phyloP scores from a whole-genome alignment of 2,329 filamentous ascomycete species.

The Taxawa tesnikishii region DNA sequence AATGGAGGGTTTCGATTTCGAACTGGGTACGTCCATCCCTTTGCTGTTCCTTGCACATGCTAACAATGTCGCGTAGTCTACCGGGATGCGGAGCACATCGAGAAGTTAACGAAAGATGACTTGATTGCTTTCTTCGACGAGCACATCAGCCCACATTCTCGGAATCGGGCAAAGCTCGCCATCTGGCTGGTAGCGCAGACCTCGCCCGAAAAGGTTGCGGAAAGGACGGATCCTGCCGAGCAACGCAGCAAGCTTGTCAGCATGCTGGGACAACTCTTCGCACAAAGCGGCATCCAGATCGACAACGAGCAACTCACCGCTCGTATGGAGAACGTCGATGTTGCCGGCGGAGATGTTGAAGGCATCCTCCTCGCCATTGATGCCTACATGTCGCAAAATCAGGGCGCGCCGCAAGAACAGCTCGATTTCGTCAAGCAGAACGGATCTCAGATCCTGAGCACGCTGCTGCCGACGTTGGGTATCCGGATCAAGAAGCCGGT shows the following conservation, averaged over 20 bases:
- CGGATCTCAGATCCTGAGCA: conserved; percentile 1
- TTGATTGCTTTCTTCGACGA: conserved; percentile 67
- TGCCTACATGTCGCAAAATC: background rate
- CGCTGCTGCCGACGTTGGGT: conserved; percentile 4
- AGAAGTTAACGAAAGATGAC: conserved; percentile 63
- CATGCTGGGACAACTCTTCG: conserved; percentile 33
- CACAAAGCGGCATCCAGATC: conserved; percentile 28
- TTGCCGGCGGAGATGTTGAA: conserved; percentile 32
- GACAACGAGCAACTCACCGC: conserved; percentile 31
- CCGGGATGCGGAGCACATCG: conserved; percentile 63
- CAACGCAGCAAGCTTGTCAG: conserved; percentile 32
- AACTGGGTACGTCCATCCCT: conserved; percentile 50
- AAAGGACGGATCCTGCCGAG: conserved; percentile 22
- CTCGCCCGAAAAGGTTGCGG: conserved; percentile 21
- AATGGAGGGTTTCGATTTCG: conserved; percentile 81
- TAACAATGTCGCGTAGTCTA: conserved; percentile 39
- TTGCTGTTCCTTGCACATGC: conserved; percentile 1
- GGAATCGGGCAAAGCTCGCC: conserved; percentile 63
- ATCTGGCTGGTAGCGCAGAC: conserved; percentile 69
- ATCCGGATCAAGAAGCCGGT: conserved; percentile 1
- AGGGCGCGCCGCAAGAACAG: background rate
- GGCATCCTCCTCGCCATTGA: conserved; percentile 29
- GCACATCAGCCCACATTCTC: conserved; percentile 63
- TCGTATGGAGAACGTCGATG: conserved; percentile 32
- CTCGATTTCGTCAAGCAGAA: conserved; percentile 36